These are phyloP conservation scores for Verticillium longisporum DNA, from an alignment of 2,329 filamentous ascomycete genomes.

Conservation along the genomic window DNA sequence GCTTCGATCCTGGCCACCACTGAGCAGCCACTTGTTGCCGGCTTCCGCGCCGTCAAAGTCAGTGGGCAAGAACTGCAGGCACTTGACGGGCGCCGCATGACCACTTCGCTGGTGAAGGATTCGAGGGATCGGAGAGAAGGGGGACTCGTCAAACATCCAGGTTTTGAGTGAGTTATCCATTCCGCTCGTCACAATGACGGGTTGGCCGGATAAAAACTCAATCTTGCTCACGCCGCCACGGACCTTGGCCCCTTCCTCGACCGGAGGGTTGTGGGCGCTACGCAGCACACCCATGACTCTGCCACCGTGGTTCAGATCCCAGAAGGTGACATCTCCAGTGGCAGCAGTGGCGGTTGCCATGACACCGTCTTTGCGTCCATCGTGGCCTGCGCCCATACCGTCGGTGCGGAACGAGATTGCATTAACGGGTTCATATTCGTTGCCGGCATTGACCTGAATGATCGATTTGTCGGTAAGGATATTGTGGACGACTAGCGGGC, in stretches of 20 bases:
- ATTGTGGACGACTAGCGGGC: constrained; percentile 74
- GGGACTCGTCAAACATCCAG: constrained; percentile 92
- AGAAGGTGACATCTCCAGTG: constrained; percentile 87
- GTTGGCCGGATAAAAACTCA: constrained; percentile 84
- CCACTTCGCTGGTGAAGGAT: constrained; percentile 81
- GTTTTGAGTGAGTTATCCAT: constrained; percentile 90
- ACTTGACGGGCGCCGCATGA: constrained; percentile 79
- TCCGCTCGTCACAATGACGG: constrained; percentile 83
- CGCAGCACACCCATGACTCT: constrained; percentile 80
- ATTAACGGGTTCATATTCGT: constrained; percentile 60
- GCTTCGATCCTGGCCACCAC: constrained; percentile 81
- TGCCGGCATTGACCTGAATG: constrained; percentile 61
- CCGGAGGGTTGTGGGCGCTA: constrained; percentile 78
- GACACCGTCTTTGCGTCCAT: constrained; percentile 78
- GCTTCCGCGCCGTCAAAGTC: constrained; percentile 85
- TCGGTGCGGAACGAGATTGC: constrained; percentile 90
- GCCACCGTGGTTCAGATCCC: constrained; percentile 89
- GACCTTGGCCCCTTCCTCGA: constrained; percentile 43
- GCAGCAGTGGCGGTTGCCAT: constrained; percentile 82
- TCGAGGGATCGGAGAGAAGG: constrained; percentile 80
- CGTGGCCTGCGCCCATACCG: constrained; percentile 77
- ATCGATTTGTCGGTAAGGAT: constrained; percentile 70
- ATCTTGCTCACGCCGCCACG: constrained; percentile 77
- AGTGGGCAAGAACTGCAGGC: constrained; percentile 76
- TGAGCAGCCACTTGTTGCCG: constrained; percentile 89